Base-by-base conservation (phyloP, 805 yeast genomes). In the Isabelozyma rhagii region DNA sequence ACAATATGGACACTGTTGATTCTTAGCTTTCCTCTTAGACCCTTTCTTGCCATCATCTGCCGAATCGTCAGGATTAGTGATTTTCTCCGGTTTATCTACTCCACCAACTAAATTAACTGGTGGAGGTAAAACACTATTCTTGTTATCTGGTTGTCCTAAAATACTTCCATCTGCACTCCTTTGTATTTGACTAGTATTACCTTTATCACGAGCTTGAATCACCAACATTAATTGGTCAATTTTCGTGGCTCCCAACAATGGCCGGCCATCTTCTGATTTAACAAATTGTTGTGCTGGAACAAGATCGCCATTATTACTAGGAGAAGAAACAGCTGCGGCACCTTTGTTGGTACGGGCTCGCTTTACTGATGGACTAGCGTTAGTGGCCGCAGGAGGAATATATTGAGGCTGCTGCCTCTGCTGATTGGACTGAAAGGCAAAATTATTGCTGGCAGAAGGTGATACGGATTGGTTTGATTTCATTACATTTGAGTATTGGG, bases 201-300 rank as follows among this genome's bases (percentile, higher is more conserved):
- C 88, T 55, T 87, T 86, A 51, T 86, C 87, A 46, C 96, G 78
- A 0, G 97, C 96, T 66, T 92, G 96, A 47, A 92, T 87, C 39
- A 90, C 88, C 45, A 92, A 74, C 97, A 92, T 90, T 60, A 92
- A 72, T 59, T 87, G 96, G 68, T 92, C 98, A 27, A 92, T 89
- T 61, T 88, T 88, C 0, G 97, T 92, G 3, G 92, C 90, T 1
- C 97, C 97, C 5, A 89, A 66, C 18, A 85, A 69, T 3, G 91
- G 89, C 46, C 88, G 69, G 1, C 86, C 85, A 56, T 84, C 88
- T 43, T 83, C 87, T 3, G 79, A 61, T 43, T 72, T 73, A 17
- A 71, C 68, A 43, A 74, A 67, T 45, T 77, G 80, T 50, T 75
- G 80, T 0, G 77, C 79, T 7, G 82, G 71, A 15, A 79, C 74